A percentile compares a stretch with the other conserved stretches of the same genome.
phyloP scores from a whole-genome alignment of 495 filamentous ascomycete species.

The Neurospora africana region DNA sequence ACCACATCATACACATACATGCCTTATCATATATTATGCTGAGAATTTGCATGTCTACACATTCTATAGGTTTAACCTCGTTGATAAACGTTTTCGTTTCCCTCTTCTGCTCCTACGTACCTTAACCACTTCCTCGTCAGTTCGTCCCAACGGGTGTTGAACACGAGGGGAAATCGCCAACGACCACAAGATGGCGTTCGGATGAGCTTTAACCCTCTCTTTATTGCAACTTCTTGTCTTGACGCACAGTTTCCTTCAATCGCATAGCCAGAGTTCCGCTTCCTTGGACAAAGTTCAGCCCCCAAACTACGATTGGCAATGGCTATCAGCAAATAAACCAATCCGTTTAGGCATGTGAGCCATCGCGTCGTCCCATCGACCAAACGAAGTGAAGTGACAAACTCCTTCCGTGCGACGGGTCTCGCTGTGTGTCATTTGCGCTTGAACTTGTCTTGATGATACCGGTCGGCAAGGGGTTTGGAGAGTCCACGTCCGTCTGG shows the following conservation, averaged over 20 bases:
- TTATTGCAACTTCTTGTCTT: not conserved
- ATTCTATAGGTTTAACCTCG: too few species aligned
- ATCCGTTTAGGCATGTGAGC: not conserved
- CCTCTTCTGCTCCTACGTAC: not conserved
- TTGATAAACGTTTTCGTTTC: not conserved
- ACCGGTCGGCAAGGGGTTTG: not conserved
- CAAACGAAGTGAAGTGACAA: not conserved
- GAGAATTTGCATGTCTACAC: not conserved
- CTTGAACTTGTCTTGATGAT: not conserved
- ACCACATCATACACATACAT: not conserved
- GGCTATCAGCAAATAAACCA: not conserved
- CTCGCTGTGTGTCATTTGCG: not conserved
- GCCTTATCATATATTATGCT: not conserved
- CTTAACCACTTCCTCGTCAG: not conserved
- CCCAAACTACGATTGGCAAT: not conserved
- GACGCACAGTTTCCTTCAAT: not conserved
- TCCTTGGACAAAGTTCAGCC: not conserved
- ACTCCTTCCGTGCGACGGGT: not conserved
- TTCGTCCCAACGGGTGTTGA: not conserved
- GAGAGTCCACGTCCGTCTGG: not conserved
- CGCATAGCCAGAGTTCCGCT: not conserved
- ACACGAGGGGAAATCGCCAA: not conserved
- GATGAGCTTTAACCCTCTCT: not conserved
- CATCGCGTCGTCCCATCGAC: not conserved
- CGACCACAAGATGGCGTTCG: not conserved